Evolutionary conservation across 2,329 filamentous ascomycete species (phyloP).

Genomic region (Sporothrix pallida): DNA sequence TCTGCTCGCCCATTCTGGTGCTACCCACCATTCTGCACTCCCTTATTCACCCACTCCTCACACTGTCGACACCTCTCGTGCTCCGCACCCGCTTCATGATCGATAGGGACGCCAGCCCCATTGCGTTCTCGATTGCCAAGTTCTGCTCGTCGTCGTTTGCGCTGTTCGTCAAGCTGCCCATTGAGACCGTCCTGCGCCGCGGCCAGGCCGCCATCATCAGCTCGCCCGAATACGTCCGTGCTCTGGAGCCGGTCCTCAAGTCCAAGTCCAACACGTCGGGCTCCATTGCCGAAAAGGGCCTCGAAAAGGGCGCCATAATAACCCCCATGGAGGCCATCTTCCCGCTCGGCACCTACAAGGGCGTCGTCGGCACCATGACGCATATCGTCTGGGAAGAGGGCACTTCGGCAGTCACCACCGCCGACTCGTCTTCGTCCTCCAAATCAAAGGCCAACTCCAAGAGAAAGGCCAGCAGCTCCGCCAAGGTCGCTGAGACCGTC

Average conservation of each 20-base stretch:
- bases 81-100: slow-evolving; percentile 84
- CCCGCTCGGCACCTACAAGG: slow-evolving; percentile 77
- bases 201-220: slow-evolving; percentile 79
- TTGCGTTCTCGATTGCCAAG: slow-evolving; percentile 79
- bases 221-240: slow-evolving; percentile 57
- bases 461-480: slow-evolving; percentile 45
- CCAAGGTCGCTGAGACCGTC: slow-evolving; percentile 49
- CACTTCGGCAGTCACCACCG: slow-evolving; percentile 51
- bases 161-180: slow-evolving; percentile 82
- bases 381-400: slow-evolving; percentile 86
- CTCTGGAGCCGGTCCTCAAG: slow-evolving; percentile 48
- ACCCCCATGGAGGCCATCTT: slow-evolving; percentile 72
- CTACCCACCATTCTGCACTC: slow-evolving; percentile 88
- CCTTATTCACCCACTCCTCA: slow-evolving; percentile 80
- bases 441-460: slow-evolving; percentile 42
- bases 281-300: slow-evolving; percentile 38
- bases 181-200: slow-evolving; percentile 89
- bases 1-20: slow-evolving; percentile 72
- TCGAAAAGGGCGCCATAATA: slow-evolving; percentile 37
- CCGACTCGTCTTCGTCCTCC: slow-evolving; percentile 44
- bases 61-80: slow-evolving; percentile 80
- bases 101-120: slow-evolving; percentile 80
- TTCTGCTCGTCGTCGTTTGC: slow-evolving; percentile 82
- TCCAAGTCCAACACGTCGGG: slow-evolving; percentile 28
- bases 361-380: slow-evolving; percentile 92